Conservation (phyloP, 2,329 filamentous ascomycete species). For the Xylariaceae sp. region DNA sequence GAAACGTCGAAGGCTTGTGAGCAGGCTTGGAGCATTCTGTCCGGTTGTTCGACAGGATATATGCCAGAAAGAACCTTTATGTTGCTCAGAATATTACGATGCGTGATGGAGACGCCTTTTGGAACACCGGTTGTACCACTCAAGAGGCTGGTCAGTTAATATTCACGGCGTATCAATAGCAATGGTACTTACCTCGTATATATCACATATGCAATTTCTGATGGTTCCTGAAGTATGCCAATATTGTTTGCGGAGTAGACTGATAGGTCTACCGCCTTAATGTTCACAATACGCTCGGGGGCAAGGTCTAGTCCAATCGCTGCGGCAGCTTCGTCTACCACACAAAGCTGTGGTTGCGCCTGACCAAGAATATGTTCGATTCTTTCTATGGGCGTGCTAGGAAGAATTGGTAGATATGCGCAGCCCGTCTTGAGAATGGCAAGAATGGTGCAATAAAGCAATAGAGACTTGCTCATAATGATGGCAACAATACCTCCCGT, state of each 20-base stretch:
- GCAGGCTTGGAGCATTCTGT: constrained; percentile 75
- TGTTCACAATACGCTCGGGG: constrained; percentile 30
- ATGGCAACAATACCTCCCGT: constrained; percentile 65
- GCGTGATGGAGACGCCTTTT: constrained; percentile 77
- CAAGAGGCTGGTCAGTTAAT: neutral
- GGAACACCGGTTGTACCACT: constrained; percentile 75
- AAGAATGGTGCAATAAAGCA: constrained; percentile 72
- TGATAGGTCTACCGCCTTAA: constrained; percentile 31
- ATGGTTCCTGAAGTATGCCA: constrained; percentile 37
- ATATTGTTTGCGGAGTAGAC: constrained; percentile 38
- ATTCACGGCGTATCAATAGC: neutral
- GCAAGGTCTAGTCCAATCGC: constrained; percentile 13
- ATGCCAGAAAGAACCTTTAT: constrained; percentile 62
- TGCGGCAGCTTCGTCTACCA: constrained; percentile 37
- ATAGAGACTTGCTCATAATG: constrained; percentile 71
- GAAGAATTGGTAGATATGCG: constrained; percentile 76
- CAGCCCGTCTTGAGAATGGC: constrained; percentile 72
- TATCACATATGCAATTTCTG: constrained; percentile 69
- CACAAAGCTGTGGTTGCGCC: constrained; percentile 48
- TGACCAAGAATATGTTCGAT: constrained; percentile 61
- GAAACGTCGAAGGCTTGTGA: constrained; percentile 86
- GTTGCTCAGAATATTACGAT: constrained; percentile 74
- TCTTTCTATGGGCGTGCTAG: constrained; percentile 64
- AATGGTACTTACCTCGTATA: constrained; percentile 58
- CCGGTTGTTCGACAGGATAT: constrained; percentile 56